Conservation (phyloP, 192 early-diverging fungal genomes). For the Coemansia sp. region DNA sequence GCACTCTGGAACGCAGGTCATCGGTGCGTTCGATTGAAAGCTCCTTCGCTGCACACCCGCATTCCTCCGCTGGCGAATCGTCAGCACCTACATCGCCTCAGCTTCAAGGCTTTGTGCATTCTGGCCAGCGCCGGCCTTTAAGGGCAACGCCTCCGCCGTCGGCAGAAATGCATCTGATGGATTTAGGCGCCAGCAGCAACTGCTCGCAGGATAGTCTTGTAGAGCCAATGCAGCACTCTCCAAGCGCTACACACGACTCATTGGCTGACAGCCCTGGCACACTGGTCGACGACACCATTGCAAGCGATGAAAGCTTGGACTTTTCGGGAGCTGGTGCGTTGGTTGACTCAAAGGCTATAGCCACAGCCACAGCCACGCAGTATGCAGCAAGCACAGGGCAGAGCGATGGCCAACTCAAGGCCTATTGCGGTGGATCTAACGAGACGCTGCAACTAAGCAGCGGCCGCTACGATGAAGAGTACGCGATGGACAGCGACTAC, state of each 20-base stretch:
- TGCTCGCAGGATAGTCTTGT: not conserved
- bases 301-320: not conserved
- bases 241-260: not conserved
- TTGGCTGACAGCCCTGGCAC: not conserved
- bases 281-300: not conserved
- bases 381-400: not conserved
- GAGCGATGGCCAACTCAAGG: not conserved
- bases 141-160: not conserved
- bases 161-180: not conserved
- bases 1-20: constrained; percentile 15
- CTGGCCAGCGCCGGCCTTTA: not conserved
- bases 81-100: constrained; percentile 29
- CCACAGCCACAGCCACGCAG: not conserved
- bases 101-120: not conserved
- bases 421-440: not conserved
- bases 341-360: not conserved
- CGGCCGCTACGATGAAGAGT: not conserved
- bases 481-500: not conserved
- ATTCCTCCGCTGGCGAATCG: constrained; percentile 4
- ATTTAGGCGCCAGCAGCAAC: not conserved
- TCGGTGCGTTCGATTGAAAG: constrained; percentile 18
- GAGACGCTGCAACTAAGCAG: not conserved
- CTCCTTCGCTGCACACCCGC: not conserved
- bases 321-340: not conserved
- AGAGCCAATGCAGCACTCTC: not conserved